A percentile compares a stretch with the other conserved stretches of the same genome.
These are phyloP conservation scores for Dryadomyces quercus-mongolicae DNA, from an alignment of 2,329 filamentous ascomycete species.

Conservation along the genomic window DNA sequence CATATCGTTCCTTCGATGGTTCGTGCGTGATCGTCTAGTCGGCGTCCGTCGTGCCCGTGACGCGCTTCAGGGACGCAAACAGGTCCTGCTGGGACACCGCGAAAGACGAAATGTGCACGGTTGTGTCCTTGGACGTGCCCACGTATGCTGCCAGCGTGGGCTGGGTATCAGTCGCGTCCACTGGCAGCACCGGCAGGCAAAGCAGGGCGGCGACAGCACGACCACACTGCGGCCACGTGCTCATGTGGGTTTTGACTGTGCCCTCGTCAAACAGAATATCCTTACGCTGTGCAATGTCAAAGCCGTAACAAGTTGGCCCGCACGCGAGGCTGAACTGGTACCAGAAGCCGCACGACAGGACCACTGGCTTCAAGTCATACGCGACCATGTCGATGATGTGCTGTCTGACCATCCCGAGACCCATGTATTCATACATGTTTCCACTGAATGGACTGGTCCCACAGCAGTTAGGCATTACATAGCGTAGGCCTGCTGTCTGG, in stretches of 20 bases:
- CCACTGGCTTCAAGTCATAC: slow-evolving; percentile 21
- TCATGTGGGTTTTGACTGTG: slow-evolving; percentile 39
- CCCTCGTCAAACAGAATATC: slow-evolving; percentile 41
- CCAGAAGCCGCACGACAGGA: slow-evolving; percentile 33
- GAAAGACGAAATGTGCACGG: slow-evolving; percentile 44
- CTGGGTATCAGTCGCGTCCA: slow-evolving; percentile 1
- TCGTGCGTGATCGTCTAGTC: slow-evolving; percentile 49
- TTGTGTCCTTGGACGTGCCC: not conserved
- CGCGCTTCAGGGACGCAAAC: slow-evolving; percentile 46
- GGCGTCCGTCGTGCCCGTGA: slow-evolving; percentile 39
- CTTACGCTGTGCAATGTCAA: slow-evolving; percentile 14
- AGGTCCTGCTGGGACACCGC: slow-evolving; percentile 50
- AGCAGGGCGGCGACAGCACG: slow-evolving; percentile 27
- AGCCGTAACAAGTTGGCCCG: slow-evolving; percentile 13
- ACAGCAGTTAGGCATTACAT: slow-evolving; percentile 31
- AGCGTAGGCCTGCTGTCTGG: slow-evolving; percentile 28
- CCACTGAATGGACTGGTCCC: slow-evolving; percentile 14
- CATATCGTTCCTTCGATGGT: slow-evolving; percentile 31
- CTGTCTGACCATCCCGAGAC: slow-evolving; percentile 10
- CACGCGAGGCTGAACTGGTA: slow-evolving; percentile 36
- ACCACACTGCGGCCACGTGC: slow-evolving; percentile 45
- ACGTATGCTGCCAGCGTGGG: slow-evolving; percentile 8
- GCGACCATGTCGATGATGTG: slow-evolving; percentile 23
- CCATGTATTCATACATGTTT: slow-evolving; percentile 12
- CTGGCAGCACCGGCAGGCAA: slow-evolving; percentile 21